Evolutionary conservation across 2,329 filamentous ascomycete genomes (phyloP).

Genomic region (Cladosporium sp.): DNA sequence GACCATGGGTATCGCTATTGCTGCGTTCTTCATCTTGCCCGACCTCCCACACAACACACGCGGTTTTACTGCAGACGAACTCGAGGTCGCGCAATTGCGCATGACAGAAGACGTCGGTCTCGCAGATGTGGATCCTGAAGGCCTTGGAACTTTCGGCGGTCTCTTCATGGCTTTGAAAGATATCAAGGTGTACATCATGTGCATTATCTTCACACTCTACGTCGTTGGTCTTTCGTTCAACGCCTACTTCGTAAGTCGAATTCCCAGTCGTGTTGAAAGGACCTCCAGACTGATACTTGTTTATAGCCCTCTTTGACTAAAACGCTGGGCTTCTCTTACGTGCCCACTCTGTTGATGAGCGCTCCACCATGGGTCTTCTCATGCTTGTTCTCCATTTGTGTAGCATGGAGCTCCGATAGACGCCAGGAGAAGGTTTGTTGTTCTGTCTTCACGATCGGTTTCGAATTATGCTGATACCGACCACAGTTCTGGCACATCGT

Average conservation of each 20-base stretch:
- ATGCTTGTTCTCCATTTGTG: slow-evolving; percentile 28
- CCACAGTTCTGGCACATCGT: slow-evolving; percentile 35
- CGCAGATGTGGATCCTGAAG: slow-evolving; percentile 51
- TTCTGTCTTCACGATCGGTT: slow-evolving; percentile 21
- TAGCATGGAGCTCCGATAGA: slow-evolving; percentile 33
- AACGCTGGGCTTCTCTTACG: slow-evolving; percentile 67
- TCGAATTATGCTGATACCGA: slow-evolving; percentile 27
- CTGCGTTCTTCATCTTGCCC: slow-evolving; percentile 56
- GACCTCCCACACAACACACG: slow-evolving; percentile 55
- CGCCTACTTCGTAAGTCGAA: slow-evolving; percentile 37
- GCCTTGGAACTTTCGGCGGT: slow-evolving; percentile 43
- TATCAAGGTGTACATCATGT: slow-evolving; percentile 43
- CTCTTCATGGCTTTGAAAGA: slow-evolving; percentile 37
- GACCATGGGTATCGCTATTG: slow-evolving; percentile 52
- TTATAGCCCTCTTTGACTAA: slow-evolving; percentile 51
- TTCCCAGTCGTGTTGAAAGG: slow-evolving; percentile 23
- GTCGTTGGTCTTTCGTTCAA: slow-evolving; percentile 30
- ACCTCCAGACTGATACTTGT: slow-evolving; percentile 29
- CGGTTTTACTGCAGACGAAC: slow-evolving; percentile 55
- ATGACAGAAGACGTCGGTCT: slow-evolving; percentile 54
- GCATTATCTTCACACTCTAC: slow-evolving; percentile 40
- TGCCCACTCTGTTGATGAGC: slow-evolving; percentile 50
- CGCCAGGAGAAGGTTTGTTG: slow-evolving; percentile 29
- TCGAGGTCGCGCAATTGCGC: slow-evolving; percentile 52
- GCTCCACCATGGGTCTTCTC: slow-evolving; percentile 43